Percentiles rank a stretch among this genome's conserved stretches.
Conservation (phyloP, 2,329 filamentous ascomycete genomes). For the Conoideocrella luteorostrata region DNA sequence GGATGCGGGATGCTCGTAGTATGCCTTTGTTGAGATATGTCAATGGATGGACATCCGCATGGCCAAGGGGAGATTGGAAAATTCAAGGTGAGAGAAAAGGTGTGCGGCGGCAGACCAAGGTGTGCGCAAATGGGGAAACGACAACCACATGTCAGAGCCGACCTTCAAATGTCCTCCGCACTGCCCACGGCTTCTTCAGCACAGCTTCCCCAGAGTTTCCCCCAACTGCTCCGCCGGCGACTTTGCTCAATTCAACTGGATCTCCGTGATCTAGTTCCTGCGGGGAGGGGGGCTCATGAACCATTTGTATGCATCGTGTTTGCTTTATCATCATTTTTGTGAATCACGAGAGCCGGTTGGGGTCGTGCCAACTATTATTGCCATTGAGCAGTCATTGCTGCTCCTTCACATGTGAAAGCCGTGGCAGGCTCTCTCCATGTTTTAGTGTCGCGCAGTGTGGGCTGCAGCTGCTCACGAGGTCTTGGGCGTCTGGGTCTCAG, state of each 20-base stretch:
- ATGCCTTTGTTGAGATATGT: too few species aligned
- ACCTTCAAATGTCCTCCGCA: background rate
- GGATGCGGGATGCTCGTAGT: too few species aligned
- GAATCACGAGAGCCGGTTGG: background rate
- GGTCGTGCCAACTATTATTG: background rate
- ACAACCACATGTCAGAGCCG: slow-evolving; percentile 1
- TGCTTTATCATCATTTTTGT: too few species aligned
- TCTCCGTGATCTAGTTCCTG: background rate
- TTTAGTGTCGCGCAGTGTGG: background rate
- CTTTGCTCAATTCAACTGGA: background rate
- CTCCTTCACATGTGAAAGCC: slow-evolving; percentile 7
- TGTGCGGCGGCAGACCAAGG: background rate
- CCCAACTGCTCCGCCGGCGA: background rate
- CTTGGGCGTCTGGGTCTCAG: background rate
- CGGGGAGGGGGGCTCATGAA: background rate
- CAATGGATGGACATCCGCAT: too few species aligned
- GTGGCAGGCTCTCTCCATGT: too few species aligned
- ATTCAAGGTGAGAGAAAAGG: background rate
- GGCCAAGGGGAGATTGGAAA: too few species aligned
- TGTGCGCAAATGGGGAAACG: too few species aligned
- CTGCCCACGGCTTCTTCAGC: too few species aligned
- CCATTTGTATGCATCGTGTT: background rate
- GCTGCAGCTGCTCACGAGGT: slow-evolving; percentile 1
- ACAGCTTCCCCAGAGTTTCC: too few species aligned
- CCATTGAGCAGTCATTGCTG: background rate